These are phyloP conservation scores for Coprinopsis cinerea DNA, from an alignment of 768 basidiomycete species.

Conservation along the genomic window DNA sequence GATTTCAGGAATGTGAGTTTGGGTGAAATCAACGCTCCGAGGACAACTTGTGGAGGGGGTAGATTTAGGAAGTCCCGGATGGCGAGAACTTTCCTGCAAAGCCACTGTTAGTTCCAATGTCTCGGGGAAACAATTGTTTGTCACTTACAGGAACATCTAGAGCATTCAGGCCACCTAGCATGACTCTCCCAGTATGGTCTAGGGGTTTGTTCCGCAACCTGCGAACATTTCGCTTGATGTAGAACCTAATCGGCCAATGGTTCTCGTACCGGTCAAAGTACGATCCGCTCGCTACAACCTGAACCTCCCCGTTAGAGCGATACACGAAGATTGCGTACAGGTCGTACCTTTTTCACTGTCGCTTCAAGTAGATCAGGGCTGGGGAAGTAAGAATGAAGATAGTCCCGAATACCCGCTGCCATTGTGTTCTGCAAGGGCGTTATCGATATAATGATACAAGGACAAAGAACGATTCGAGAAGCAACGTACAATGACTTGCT, in stretches of 20 bases:
- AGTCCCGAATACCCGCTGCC: neutral
- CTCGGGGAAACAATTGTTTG: too few species aligned
- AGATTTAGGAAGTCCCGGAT: too few species aligned
- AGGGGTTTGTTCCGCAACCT: neutral
- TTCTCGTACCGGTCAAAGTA: conserved; percentile 13
- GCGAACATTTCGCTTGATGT: conserved; percentile 12
- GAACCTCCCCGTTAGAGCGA: neutral
- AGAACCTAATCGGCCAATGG: conserved; percentile 21
- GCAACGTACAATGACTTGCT: conserved; percentile 9
- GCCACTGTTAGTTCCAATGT: too few species aligned
- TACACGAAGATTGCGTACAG: neutral
- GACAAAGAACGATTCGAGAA: too few species aligned
- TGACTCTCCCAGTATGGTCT: neutral
- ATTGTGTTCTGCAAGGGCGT: conserved; percentile 1
- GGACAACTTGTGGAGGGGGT: too few species aligned
- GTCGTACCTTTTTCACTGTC: conserved; percentile 6
- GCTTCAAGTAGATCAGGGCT: conserved; percentile 5
- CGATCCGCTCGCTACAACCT: neutral
- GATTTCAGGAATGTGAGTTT: neutral
- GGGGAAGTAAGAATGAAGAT: conserved; percentile 3
- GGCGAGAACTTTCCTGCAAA: too few species aligned
- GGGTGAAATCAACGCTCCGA: too few species aligned
- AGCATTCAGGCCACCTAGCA: neutral
- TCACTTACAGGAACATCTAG: neutral
- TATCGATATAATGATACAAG: too few species aligned